Base-by-base conservation (phyloP, 768 basidiomycete genomes). In the Auriscalpium microsporum region DNA sequence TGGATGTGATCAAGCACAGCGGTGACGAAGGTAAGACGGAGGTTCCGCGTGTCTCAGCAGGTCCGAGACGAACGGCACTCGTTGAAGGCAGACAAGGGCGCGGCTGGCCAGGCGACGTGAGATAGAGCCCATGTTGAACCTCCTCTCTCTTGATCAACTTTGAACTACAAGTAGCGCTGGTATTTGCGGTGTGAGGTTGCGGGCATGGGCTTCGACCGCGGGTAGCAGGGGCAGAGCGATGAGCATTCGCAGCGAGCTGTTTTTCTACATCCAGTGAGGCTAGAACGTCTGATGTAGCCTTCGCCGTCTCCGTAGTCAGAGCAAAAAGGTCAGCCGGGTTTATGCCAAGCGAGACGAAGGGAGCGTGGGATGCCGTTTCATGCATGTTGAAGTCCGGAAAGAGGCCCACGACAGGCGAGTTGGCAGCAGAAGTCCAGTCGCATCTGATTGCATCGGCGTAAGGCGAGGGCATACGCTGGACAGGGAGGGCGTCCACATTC, bases 321-420 rank as follows among this genome's bases (percentile, higher is more conserved):
- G n/a, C 61, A 56, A 73, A 65, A 33, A 74, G 69, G 35, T 75
- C 71, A 35, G 70, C 57, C 19, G 78, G 77, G 60, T 78, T 70
- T 49, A 79, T 66, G 33, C 72, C 67, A 6, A 58, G 44, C 4
- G 57, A 54, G 34, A 62, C 61, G 4, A 56, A 36, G 8, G 64
- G 60, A 28, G 55, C 55, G 16, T 57, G 52, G 23, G 62, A 55
- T 47, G 63, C 58, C 6, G 45, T 52, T 21, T 68, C 63, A 54
- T 68, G 70, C 68, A 72, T 69, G 45, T 75, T 75, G 23, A 72
- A 58, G 50, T 69, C 68, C 11, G 63, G 61, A 52, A 66, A 64
- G 44, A 68, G 54, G 13, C 67, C 64, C 1, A 69, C 51, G 1
- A 64, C 17, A 35, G 66, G 59, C 3, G 45, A 28, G 14, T 34